Evolutionary conservation across 1,139 yeast genomes (phyloP), one percentile per base, ranked within the genome.

Genomic region (Diutina sp.): DNA sequence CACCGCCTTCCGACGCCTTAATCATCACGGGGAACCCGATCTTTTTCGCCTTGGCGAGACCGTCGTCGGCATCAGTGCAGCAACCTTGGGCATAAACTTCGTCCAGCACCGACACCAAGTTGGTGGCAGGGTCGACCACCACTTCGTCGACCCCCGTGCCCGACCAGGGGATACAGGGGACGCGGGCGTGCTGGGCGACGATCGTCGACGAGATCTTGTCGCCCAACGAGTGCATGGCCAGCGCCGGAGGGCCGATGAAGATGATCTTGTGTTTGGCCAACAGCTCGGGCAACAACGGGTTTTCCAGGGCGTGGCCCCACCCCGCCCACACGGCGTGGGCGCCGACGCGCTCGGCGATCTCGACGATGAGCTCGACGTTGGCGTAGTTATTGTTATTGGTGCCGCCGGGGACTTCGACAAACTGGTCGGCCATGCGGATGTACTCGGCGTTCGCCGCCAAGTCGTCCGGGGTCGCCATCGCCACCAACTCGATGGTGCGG

Each of bases 241-340:
- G 86, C 54, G 98, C 98, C 62, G 98, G 97, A 58, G 98, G 99
- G 61, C 99, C 99, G 69, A 93, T 93, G 67, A 93, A 93, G 58
- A 93, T 79, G 65, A 93, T 87, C 67, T 80, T 87, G 71, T 90
- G 87, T 38, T 87, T 86, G 25, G 98, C 97, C 70, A 93, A 79
- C 69, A 81, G 84, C 72, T 93, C 99, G 52, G 99, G 99, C 63
- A 93, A 82, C 58, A 78, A 72, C 18, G 99, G 99, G 73, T 95
- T 93, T 74, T 93, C 99, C 29, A 97, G 89, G 46, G 99, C 99
- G 70, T 95, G 99, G 65, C 99, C 99, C 98, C 98, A 87, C 64
- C 99, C 99, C 45, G 99, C 99, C 99, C 99, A 93, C 59, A 93
- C 99, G 30, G 99, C 99, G 69, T 93, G 96, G 58, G 88, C 98